Conservation (phyloP, 768 basidiomycete genomes). For the Candolleomyces aberdarensis region DNA sequence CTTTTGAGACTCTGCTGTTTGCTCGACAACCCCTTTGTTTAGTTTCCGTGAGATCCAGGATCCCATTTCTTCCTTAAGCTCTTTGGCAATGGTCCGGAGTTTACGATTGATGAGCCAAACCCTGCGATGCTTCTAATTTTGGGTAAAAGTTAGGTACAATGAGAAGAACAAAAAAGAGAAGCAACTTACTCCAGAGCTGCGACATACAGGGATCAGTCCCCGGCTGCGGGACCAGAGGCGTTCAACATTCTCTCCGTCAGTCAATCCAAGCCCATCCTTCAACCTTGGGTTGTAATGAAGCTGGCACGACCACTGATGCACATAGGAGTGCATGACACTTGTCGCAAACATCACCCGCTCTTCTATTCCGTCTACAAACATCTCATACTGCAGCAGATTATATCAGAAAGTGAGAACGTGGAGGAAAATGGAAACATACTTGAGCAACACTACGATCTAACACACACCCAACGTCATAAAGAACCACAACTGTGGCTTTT, state of each 20-base stretch:
- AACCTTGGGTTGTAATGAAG: slow-evolving; percentile 28
- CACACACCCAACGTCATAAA: slow-evolving; percentile 35
- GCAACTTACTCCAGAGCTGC: slow-evolving; percentile 19
- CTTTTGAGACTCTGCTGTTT: slow-evolving; percentile 12
- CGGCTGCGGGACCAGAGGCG: slow-evolving; percentile 28
- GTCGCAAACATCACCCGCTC: slow-evolving; percentile 26
- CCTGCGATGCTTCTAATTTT: not conserved
- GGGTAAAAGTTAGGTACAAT: not conserved
- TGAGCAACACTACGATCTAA: slow-evolving; percentile 23
- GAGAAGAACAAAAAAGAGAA: not conserved
- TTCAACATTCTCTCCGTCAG: slow-evolving; percentile 33
- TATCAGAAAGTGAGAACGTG: not conserved
- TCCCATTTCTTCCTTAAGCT: slow-evolving; percentile 26
- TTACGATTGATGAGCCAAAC: not conserved
- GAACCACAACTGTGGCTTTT: slow-evolving; percentile 18
- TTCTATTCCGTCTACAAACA: slow-evolving; percentile 17
- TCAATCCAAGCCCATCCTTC: slow-evolving; percentile 22
- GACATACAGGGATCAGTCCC: slow-evolving; percentile 9
- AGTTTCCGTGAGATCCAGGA: slow-evolving; percentile 26
- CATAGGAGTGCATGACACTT: slow-evolving; percentile 37
- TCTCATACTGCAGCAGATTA: slow-evolving; percentile 19
- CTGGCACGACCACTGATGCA: slow-evolving; percentile 32
- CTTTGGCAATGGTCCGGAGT: slow-evolving; percentile 16
- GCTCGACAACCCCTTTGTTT: slow-evolving; percentile 7
- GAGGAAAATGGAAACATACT: slow-evolving; percentile 18